These are phyloP conservation scores for Isabelozyma rhagii DNA, from an alignment of 805 yeast species.

Conservation along the genomic window DNA sequence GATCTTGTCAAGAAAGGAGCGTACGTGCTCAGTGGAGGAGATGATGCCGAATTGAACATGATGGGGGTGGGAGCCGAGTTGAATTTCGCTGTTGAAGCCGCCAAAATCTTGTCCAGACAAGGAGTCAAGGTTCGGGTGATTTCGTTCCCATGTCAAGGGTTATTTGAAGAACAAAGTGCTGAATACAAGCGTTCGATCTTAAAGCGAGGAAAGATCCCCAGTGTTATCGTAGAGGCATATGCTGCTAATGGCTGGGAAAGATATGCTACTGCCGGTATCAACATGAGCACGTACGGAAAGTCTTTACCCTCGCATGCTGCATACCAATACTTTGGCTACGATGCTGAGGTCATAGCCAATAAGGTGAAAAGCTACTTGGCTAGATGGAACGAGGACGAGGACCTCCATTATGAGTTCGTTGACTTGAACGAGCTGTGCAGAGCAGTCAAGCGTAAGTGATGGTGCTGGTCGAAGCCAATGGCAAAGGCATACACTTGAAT, in stretches of 20 bases:
- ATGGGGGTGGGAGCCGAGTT: slow-evolving; percentile 28
- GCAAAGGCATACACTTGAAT: too few species aligned
- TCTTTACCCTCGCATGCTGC: slow-evolving; percentile 29
- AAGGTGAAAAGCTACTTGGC: slow-evolving; percentile 23
- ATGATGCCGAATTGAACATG: slow-evolving; percentile 16
- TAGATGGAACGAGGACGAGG: slow-evolving; percentile 7
- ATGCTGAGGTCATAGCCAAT: slow-evolving; percentile 16
- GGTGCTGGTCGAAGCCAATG: too few species aligned
- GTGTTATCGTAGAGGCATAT: slow-evolving; percentile 31
- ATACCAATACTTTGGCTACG: slow-evolving; percentile 29
- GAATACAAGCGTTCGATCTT: slow-evolving; percentile 22
- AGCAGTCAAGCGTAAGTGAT: not conserved
- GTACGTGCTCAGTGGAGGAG: slow-evolving; percentile 17
- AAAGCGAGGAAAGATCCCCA: slow-evolving; percentile 19
- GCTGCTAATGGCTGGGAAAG: slow-evolving; percentile 34
- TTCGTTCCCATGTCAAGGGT: slow-evolving; percentile 26
- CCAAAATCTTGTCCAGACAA: slow-evolving; percentile 13
- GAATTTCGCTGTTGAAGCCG: slow-evolving; percentile 22
- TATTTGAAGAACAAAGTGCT: slow-evolving; percentile 23
- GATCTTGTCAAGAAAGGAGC: slow-evolving; percentile 21
- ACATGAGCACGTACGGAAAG: slow-evolving; percentile 29
- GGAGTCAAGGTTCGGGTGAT: slow-evolving; percentile 23
- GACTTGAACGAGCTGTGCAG: slow-evolving; percentile 15
- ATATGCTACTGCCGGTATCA: slow-evolving; percentile 32
- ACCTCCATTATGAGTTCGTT: slow-evolving; percentile 21